Conservation (phyloP, 768 basidiomycete genomes). For the Boletus subcaerulescens region DNA sequence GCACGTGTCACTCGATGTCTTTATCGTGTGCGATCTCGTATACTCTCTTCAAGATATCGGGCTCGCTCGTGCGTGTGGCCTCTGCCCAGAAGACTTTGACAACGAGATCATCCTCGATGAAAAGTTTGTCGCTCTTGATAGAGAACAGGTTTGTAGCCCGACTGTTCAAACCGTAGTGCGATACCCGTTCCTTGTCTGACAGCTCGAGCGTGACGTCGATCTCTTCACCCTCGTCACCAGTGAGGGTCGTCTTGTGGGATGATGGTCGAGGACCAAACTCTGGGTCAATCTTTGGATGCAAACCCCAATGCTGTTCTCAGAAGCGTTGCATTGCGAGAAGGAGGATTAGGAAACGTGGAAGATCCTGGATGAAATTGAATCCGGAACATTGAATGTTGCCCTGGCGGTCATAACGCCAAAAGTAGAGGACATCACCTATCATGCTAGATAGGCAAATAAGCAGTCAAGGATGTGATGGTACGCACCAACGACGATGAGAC, state of each 20-base stretch:
- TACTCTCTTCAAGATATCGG: conserved; percentile 1
- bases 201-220: background rate
- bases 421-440: background rate
- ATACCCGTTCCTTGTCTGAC: background rate
- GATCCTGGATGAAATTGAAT: conserved; percentile 11
- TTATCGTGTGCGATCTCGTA: background rate
- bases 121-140: background rate
- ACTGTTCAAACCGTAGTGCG: conserved; percentile 4
- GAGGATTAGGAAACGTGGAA: conserved; percentile 5
- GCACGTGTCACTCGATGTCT: background rate
- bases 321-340: conserved; percentile 12
- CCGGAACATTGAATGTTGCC: conserved; percentile 4
- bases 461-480: no score
- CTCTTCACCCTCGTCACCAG: background rate
- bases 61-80: background rate
- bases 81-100: background rate
- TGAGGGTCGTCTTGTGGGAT: background rate
- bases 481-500: no score
- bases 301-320: conserved; percentile 4
- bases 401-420: background rate
- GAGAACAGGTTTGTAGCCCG: conserved; percentile 11
- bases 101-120: background rate
- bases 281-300: background rate
- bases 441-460: no score
- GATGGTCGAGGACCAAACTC: background rate